These are phyloP conservation scores for Tolypocladium amazonense DNA, from an alignment of 2,329 filamentous ascomycete genomes.

Conservation along the genomic window DNA sequence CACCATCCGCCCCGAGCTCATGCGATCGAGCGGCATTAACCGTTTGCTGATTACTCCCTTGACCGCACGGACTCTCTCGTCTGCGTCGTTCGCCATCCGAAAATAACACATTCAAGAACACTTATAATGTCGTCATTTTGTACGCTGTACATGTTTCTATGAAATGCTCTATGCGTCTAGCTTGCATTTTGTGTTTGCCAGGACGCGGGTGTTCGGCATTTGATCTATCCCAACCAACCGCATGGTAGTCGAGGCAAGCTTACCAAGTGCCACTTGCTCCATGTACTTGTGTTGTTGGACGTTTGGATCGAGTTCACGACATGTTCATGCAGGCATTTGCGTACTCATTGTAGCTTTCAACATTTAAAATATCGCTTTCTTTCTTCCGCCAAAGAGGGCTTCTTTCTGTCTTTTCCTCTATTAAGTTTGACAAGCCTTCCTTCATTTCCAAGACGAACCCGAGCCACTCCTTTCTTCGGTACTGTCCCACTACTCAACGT, in stretches of 20 bases:
- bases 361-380: neutral
- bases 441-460: neutral
- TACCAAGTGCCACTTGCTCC: neutral
- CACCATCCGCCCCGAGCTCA: neutral
- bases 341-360: neutral
- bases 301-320: neutral
- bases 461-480: neutral
- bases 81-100: neutral
- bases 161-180: neutral
- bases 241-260: too few species aligned
- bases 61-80: neutral
- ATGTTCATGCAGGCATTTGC: neutral
- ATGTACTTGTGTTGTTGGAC: neutral
- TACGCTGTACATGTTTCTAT: neutral
- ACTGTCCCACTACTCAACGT: neutral
- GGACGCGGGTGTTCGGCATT: neutral
- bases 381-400: too few species aligned
- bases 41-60: neutral
- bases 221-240: neutral
- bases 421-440: neutral
- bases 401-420: neutral
- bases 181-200: neutral
- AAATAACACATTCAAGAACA: neutral
- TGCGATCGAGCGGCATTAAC: neutral
- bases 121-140: neutral